Base-by-base conservation (phyloP, 352 stramenopile species). In the Globisporangium emineosum region DNA sequence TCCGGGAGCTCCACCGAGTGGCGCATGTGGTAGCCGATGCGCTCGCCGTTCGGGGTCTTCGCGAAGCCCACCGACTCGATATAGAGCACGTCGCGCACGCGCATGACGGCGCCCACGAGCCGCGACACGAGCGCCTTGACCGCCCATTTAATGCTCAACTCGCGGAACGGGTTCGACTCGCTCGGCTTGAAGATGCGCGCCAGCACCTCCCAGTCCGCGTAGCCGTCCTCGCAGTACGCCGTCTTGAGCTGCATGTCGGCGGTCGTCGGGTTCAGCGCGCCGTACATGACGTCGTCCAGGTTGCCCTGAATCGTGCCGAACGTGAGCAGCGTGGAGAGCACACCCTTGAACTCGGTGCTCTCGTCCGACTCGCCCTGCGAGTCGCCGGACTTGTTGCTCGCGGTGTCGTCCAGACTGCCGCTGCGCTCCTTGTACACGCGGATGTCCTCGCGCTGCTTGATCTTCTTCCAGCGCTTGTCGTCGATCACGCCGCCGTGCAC, bases 261-360 rank as follows among this genome's bases (percentile, higher is more conserved):
- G 49, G 76, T 78, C 21, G 71, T 84, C 37, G 77, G 70, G 66
- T 76, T 74, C 42, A 87, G 67, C 32, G 80, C 67, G 15, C 76
- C 79, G 66, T 88, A 91, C 64, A 88, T 73, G 43, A 87, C 69
- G 68, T 89, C 79, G 50, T 88, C 72, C 2, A 91, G 68, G 1
- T 62, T 70, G 19, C 71, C 80, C 9, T 71, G 21, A 19, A 81
- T 65, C 27, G 64, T 62, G 15, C 73, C 73, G 19, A 76, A 57
- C 15, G 71, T 65, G 29, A 78, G 70, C 19, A 80, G 52, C 0
- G 62, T 42, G 5, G 69, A 65, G 30, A 59, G 15, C 15, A 45
- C 33, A 1, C 30, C 29, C 13, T 25, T 29, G 29, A 43, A 52
- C 19, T 23, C 59, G 21, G 17, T n/a, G 15, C 37, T 50, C 30